Conservation (phyloP, 176 grass and related monocot genomes). For the Pharus latifolius region DNA sequence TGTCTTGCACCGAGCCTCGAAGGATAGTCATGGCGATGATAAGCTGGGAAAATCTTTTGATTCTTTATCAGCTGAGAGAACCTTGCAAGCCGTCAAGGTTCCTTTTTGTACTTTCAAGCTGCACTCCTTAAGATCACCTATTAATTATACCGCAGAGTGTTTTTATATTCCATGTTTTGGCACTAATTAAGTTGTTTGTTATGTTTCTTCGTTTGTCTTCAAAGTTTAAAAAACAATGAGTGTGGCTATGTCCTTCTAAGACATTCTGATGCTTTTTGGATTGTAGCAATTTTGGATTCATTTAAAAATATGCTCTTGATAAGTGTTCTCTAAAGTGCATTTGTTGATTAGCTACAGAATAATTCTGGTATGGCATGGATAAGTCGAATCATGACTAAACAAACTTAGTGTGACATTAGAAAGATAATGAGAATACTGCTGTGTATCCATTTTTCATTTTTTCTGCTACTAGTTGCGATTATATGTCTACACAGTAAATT, state of each 20-base stretch:
- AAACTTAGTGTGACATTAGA: no score
- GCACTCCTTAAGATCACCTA: background rate
- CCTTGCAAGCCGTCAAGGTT: background rate
- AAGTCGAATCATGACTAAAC: background rate
- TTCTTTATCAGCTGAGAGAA: background rate
- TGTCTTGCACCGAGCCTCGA: background rate
- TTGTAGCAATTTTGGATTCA: slow-evolving; percentile 2
- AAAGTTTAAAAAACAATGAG: background rate
- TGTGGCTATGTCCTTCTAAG: background rate
- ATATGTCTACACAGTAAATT: no score
- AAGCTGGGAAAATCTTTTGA: background rate
- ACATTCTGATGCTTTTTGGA: background rate
- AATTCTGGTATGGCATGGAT: background rate
- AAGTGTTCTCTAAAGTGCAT: background rate
- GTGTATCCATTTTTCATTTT: no score
- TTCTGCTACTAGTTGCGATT: no score
- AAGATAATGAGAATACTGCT: no score
- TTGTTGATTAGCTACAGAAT: background rate
- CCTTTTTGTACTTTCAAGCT: background rate
- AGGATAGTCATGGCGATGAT: background rate
- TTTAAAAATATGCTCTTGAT: background rate
- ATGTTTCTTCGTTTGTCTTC: background rate
- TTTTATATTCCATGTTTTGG: background rate
- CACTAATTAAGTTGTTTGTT: background rate
- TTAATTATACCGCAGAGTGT: background rate